Base-by-base conservation (phyloP, 768 basidiomycete genomes). In the Mycena haematopus region DNA sequence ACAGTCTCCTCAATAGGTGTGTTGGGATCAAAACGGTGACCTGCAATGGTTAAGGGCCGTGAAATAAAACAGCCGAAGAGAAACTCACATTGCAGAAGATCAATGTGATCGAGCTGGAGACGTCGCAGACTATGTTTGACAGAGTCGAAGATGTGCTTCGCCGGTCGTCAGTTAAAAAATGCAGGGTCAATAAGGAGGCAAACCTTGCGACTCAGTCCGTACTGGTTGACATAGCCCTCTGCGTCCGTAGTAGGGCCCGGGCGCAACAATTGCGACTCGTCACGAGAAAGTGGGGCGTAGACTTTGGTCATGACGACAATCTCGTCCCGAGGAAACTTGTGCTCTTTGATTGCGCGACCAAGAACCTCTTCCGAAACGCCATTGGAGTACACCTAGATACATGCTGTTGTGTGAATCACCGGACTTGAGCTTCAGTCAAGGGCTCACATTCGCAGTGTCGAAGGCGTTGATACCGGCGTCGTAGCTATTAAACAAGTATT, bases 71-170 rank as follows among this genome's bases (percentile, higher is more conserved):
- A 24, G n/a, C 44, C 19, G 21, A 6, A 49, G 8, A 47, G 14
- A 36, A 33, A 19, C 15, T 49, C 56, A 77, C 82, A 82, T 70
- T 82, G 86, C 22, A 87, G 75, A 2, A 88, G 66, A 65, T 89
- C 87, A 56, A 89, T 79, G 57, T 87, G 84, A 53, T 86, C 85
- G 54, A 73, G 70, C 58, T 78, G 76, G n/a, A 82, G 77, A 29
- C 80, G 75, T 35, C 73, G 70, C 52, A 82, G 63, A 56, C 77
- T 78, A 50, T 74, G 70, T 63, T 80, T 76, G 7, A 83, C 80
- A 13, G 82, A 74, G 29, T 84, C 85, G 65, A 89, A 88, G 63
- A 89, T 87, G 69, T 84, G 82, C 77, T 79, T 47, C 29, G 29
- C 29, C 27, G 29, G 9, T 9, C 29, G 29, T 31, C 29, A 31